phyloP scores from a whole-genome alignment of 2,329 filamentous ascomycete species.

The Venturia effusa region DNA sequence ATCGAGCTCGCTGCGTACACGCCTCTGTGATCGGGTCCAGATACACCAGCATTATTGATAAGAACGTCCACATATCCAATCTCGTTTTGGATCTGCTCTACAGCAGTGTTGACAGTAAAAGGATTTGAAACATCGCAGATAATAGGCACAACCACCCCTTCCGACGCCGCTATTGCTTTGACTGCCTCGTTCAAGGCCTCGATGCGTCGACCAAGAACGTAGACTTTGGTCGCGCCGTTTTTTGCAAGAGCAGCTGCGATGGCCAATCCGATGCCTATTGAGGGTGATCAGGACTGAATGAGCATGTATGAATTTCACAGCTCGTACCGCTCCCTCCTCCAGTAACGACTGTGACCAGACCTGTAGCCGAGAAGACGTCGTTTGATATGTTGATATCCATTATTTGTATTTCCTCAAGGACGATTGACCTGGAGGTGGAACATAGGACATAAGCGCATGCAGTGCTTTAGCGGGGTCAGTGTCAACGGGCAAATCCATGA shows the following conservation, averaged over 20 bases:
- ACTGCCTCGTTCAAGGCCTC: slow-evolving; percentile 32
- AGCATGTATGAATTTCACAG: background rate
- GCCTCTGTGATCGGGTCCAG: slow-evolving; percentile 31
- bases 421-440: too few species aligned
- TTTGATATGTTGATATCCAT: slow-evolving; percentile 13
- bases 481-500: background rate
- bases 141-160: slow-evolving; percentile 28
- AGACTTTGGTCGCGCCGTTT: slow-evolving; percentile 31
- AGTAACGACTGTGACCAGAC: slow-evolving; percentile 42
- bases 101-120: slow-evolving; percentile 29
- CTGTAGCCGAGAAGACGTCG: slow-evolving; percentile 39
- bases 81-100: slow-evolving; percentile 31
- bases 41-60: slow-evolving; percentile 41
- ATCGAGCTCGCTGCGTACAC: slow-evolving; percentile 34
- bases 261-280: slow-evolving; percentile 26
- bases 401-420: too few species aligned
- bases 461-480: background rate
- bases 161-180: slow-evolving; percentile 22
- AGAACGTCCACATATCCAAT: slow-evolving; percentile 40
- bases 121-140: slow-evolving; percentile 33
- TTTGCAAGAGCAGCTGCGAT: slow-evolving; percentile 32
- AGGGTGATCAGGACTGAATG: background rate
- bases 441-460: too few species aligned
- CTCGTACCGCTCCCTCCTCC: slow-evolving; percentile 36
- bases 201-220: slow-evolving; percentile 33